Evolutionary conservation across 2,329 filamentous ascomycete genomes (phyloP).

Genomic region (Passalora sequoiae): DNA sequence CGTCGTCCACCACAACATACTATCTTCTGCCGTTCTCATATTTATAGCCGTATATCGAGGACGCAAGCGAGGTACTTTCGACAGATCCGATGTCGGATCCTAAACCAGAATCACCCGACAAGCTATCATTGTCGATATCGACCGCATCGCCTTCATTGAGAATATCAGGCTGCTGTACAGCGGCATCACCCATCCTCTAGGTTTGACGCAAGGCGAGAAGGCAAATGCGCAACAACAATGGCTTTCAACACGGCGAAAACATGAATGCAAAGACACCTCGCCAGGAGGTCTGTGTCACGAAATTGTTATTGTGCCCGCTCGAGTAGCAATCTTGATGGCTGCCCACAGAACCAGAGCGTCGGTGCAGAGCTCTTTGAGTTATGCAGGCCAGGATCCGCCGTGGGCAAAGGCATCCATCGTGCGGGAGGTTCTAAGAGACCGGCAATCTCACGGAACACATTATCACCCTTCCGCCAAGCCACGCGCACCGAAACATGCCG

Average conservation of each 20-base stretch:
- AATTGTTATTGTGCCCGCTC: too few relatives aligned
- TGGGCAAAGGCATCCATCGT: too few relatives aligned
- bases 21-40: slow-evolving; percentile 19
- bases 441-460: too few relatives aligned
- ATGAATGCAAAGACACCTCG: too few relatives aligned
- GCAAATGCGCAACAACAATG: too few relatives aligned
- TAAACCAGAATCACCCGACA: background rate
- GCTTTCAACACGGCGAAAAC: background rate
- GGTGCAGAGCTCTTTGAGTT: background rate
- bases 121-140: background rate
- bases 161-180: background rate
- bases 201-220: too few relatives aligned
- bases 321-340: too few relatives aligned
- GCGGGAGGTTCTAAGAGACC: too few relatives aligned
- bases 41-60: slow-evolving; percentile 17
- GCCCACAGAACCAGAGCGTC: background rate
- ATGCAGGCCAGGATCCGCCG: too few relatives aligned
- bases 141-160: background rate
- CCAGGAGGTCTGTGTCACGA: too few relatives aligned
- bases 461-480: too few relatives aligned
- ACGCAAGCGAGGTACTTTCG: slow-evolving; percentile 11
- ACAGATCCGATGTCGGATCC: slow-evolving; percentile 3
- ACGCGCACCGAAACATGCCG: too few relatives aligned
- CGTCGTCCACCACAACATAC: background rate
- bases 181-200: background rate